Conservation (phyloP, 176 grass and related monocot species). For the Triticum timopheevii region DNA sequence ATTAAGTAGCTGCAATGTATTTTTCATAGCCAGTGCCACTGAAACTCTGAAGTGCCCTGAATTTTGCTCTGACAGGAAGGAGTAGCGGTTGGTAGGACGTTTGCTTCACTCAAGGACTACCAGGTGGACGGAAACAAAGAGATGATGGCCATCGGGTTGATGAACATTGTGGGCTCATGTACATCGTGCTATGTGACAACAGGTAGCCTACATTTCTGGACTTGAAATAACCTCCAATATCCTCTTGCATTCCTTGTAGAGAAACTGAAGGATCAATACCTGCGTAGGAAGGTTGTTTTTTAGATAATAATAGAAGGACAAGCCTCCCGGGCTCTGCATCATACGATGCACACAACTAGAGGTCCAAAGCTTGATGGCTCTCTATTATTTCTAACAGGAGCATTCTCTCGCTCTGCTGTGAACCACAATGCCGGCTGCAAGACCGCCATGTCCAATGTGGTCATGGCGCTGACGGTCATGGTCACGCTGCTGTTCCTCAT, state of each 20-base stretch:
- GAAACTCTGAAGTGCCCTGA: not conserved
- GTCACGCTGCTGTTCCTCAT: constrained; percentile 83
- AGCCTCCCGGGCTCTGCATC: not conserved
- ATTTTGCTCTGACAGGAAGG: constrained; percentile 62
- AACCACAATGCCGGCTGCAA: constrained; percentile 96
- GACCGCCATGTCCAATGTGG: constrained; percentile 87
- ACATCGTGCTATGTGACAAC: constrained; percentile 97
- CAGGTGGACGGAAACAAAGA: constrained; percentile 98
- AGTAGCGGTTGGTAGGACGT: constrained; percentile 90
- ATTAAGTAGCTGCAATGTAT: not conserved
- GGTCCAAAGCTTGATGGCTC: not conserved
- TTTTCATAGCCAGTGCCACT: not conserved
- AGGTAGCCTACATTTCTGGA: constrained; percentile 37
- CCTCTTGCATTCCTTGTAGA: not conserved
- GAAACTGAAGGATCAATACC: not conserved
- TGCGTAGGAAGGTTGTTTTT: not conserved
- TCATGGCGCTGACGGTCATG: constrained; percentile 96
- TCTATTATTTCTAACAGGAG: constrained; percentile 42
- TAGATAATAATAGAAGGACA: not conserved
- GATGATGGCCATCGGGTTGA: constrained; percentile 98
- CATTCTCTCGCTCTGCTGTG: constrained; percentile 93
- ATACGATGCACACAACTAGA: not conserved
- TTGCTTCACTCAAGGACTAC: constrained; percentile 87
- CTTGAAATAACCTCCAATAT: not conserved
- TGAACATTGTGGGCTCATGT: constrained; percentile 98